Percentiles rank a stretch among this genome's conserved stretches.
These are phyloP conservation scores for Craspedostauros australis DNA, from an alignment of 108 stramenopile genomes.

Conservation along the genomic window DNA sequence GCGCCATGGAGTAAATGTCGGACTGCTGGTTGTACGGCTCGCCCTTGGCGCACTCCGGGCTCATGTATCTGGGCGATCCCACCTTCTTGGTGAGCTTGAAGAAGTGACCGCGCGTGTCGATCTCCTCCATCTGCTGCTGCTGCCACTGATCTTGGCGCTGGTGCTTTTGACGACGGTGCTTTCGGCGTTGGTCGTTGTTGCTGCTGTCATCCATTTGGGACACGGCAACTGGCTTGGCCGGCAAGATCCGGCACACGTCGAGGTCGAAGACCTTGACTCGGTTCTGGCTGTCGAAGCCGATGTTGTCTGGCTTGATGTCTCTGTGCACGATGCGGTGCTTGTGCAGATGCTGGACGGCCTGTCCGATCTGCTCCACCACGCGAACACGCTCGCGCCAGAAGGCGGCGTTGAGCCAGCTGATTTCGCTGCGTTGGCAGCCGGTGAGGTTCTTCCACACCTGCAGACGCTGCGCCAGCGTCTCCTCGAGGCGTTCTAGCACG, in stretches of 20 bases:
- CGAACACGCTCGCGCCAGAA: too few relatives aligned
- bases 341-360: slow-evolving; percentile 22
- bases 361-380: too few relatives aligned
- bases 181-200: background rate
- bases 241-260: slow-evolving; percentile 14
- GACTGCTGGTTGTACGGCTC: slow-evolving; percentile 54
- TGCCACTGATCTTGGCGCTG: background rate
- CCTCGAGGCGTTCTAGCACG: slow-evolving; percentile 32
- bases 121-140: background rate
- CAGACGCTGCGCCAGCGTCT: slow-evolving; percentile 35
- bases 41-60: slow-evolving; percentile 52
- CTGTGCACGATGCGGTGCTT: slow-evolving; percentile 18
- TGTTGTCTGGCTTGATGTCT: slow-evolving; percentile 30
- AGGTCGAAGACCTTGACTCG: slow-evolving; percentile 30
- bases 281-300: slow-evolving; percentile 18
- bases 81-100: slow-evolving; percentile 31
- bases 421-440: too few relatives aligned
- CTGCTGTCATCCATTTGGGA: too few relatives aligned
- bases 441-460: slow-evolving; percentile 19
- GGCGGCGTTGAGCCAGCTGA: too few relatives aligned
- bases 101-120: slow-evolving; percentile 5
- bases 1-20: slow-evolving; percentile 58
- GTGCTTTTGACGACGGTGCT: background rate
- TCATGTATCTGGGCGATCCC: slow-evolving; percentile 63
- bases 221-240: too few relatives aligned